Evolutionary conservation across 768 basidiomycete species (phyloP).

Genomic region (Tricholoma flavovirens): DNA sequence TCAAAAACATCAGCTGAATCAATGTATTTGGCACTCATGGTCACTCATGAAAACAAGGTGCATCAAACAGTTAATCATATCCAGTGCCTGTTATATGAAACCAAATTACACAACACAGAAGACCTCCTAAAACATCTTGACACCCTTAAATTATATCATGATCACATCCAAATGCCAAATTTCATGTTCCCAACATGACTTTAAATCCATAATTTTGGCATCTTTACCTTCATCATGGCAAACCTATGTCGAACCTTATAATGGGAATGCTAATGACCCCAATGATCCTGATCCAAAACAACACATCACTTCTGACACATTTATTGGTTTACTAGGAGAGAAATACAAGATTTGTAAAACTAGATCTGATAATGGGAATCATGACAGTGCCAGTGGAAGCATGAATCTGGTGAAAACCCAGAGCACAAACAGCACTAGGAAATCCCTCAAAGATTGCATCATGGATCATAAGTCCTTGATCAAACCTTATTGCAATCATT

Average conservation of each 20-base stretch:
- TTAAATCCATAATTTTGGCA: background rate
- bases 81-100: background rate
- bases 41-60: background rate
- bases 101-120: background rate
- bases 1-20: background rate
- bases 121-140: background rate
- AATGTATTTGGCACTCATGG: background rate
- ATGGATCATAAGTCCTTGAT: background rate
- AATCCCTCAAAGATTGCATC: background rate
- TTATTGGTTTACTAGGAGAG: background rate
- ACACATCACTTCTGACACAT: background rate
- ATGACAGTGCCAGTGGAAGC: background rate
- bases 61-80: background rate
- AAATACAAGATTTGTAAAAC: background rate
- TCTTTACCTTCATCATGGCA: background rate
- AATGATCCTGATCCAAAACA: background rate
- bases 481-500: too few species aligned
- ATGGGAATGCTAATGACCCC: background rate
- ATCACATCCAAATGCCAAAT: background rate
- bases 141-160: background rate
- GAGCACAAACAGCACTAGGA: background rate
- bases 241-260: background rate
- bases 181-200: background rate
- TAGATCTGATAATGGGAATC: background rate
- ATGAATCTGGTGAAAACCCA: background rate